phyloP scores from a whole-genome alignment of 345 rosid species.

The Eucalyptus erythrocorys region DNA sequence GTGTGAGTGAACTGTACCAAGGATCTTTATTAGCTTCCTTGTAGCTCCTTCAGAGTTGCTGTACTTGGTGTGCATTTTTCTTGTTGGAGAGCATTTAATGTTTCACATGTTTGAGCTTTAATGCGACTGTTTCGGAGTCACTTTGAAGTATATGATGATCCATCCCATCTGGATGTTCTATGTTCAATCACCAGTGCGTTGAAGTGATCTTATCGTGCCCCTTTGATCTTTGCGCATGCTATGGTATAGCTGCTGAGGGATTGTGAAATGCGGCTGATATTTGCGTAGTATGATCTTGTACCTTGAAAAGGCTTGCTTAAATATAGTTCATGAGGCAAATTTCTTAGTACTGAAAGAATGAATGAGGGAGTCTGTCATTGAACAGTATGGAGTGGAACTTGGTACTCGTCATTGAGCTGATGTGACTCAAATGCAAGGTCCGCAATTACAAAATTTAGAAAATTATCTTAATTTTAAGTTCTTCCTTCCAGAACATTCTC shows the following conservation, averaged over 20 bases:
- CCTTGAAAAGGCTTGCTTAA: no score
- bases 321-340: background rate
- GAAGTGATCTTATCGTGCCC: background rate
- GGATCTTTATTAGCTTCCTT: background rate
- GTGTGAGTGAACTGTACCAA: background rate
- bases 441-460: no score
- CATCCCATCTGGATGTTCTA: background rate
- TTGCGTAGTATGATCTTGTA: no score
- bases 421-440: no score
- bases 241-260: background rate
- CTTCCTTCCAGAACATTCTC: no score
- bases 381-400: no score
- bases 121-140: background rate
- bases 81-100: no score
- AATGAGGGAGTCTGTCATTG: background rate
- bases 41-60: background rate
- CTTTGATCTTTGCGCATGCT: background rate
- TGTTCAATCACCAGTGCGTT: background rate
- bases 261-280: no score
- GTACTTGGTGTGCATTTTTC: background rate
- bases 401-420: no score
- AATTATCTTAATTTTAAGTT: no score
- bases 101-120: background rate
- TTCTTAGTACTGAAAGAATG: background rate
- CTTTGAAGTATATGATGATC: background rate